Conservation (phyloP, 495 filamentous ascomycete species). For the Podospora bellae-mahoneyi region DNA sequence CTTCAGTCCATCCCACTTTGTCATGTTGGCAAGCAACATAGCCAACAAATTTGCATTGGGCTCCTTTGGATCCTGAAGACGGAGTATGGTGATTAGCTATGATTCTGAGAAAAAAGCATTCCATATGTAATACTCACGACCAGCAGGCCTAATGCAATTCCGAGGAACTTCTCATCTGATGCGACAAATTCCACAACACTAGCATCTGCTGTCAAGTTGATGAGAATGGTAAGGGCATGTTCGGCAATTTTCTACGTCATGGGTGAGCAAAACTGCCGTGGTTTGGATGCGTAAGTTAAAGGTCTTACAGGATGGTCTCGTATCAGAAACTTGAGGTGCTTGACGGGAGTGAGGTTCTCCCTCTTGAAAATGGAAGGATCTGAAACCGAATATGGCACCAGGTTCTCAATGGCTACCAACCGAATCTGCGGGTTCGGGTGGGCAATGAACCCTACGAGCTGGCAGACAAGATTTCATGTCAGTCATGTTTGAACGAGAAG, state of each 20-base stretch:
- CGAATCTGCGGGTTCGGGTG: constrained; percentile 85
- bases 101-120: not conserved
- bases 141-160: constrained; percentile 64
- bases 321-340: constrained; percentile 84
- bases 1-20: constrained; percentile 70
- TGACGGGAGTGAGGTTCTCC: constrained; percentile 71
- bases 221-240: constrained; percentile 86
- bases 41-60: constrained; percentile 77
- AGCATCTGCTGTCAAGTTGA: constrained; percentile 80
- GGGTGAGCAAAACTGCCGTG: constrained; percentile 2
- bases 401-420: constrained; percentile 69
- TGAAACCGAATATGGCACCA: constrained; percentile 76
- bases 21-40: constrained; percentile 91
- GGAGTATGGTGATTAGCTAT: constrained; percentile 10
- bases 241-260: constrained; percentile 72
- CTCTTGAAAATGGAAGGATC: constrained; percentile 82
- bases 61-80: constrained; percentile 48
- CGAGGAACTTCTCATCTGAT: constrained; percentile 77
- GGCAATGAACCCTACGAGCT: constrained; percentile 91
- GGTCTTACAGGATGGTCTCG: constrained; percentile 69
- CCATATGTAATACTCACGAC: constrained; percentile 58
- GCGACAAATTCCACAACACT: constrained; percentile 70
- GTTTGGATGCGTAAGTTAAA: not conserved
- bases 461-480: constrained; percentile 18
- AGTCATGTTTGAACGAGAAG: constrained; percentile 7